Evolutionary conservation across 2,329 filamentous ascomycete genomes (phyloP).

Genomic region (Penicillium sp.): DNA sequence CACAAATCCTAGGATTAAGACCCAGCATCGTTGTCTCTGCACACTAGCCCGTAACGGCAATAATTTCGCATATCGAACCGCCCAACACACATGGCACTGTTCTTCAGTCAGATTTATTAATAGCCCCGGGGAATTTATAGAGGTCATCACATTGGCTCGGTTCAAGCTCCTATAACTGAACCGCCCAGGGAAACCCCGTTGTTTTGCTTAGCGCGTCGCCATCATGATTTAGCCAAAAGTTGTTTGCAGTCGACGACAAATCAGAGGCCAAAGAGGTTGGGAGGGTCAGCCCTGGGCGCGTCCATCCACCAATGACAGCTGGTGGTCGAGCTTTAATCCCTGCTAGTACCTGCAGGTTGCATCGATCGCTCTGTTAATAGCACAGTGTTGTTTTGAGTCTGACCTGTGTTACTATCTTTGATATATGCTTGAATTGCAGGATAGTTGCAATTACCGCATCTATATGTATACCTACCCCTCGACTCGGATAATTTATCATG

Average conservation of each 20-base stretch:
- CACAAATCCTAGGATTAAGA: background rate
- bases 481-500: conserved; percentile 13
- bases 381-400: conserved; percentile 28
- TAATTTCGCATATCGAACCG: conserved; percentile 23
- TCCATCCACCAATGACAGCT: conserved; percentile 25
- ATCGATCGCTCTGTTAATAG: conserved; percentile 31
- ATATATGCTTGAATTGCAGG: conserved; percentile 8
- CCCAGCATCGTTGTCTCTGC: conserved; percentile 16
- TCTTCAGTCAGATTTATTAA: conserved; percentile 21
- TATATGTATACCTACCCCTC: conserved; percentile 24
- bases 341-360: conserved; percentile 28
- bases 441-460: conserved; percentile 16
- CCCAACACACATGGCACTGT: conserved; percentile 17
- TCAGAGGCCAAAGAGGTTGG: conserved; percentile 14
- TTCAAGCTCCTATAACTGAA: conserved; percentile 11
- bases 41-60: conserved; percentile 28
- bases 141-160: conserved; percentile 5
- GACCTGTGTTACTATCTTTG: conserved; percentile 28
- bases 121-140: conserved; percentile 24
- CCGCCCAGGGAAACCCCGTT: conserved; percentile 22
- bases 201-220: conserved; percentile 31
- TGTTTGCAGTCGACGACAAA: conserved; percentile 17
- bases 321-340: conserved; percentile 13
- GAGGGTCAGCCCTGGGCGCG: conserved; percentile 23
- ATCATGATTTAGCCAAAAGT: conserved; percentile 22